These are phyloP conservation scores for Umbelopsis ramanniana DNA, from an alignment of 192 early-diverging fungal species.

Conservation along the genomic window DNA sequence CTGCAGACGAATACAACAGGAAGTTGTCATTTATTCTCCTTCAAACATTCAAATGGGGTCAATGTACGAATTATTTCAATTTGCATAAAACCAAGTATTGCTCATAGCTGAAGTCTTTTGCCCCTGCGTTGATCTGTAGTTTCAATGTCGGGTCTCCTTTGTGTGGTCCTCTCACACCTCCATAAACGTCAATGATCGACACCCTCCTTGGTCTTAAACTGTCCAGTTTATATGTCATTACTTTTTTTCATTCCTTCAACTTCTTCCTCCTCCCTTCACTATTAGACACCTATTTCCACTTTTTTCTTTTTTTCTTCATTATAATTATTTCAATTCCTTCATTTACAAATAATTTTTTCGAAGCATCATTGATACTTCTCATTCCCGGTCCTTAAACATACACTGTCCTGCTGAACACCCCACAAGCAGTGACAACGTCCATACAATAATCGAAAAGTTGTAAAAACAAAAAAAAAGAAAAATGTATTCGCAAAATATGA, in stretches of 20 bases:
- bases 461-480: neutral
- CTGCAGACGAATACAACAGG: too few relatives aligned
- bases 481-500: constrained; percentile 24
- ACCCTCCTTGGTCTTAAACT: neutral
- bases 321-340: neutral
- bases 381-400: constrained; percentile 3
- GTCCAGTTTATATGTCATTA: neutral
- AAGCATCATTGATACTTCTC: neutral
- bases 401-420: neutral
- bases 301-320: neutral
- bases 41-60: neutral
- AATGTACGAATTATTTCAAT: neutral
- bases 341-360: neutral
- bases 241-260: neutral
- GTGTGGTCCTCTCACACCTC: constrained; percentile 1
- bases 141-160: neutral
- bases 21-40: too few relatives aligned
- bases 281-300: neutral
- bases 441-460: neutral
- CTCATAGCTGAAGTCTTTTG: neutral
- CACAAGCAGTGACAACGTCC: neutral
- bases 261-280: neutral
- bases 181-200: constrained; percentile 6
- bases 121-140: constrained; percentile 4
- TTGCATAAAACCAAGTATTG: neutral